A percentile compares a stretch with the other conserved stretches of the same genome.
phyloP scores from a whole-genome alignment of 1,284 basidiomycete species.

The Moesziomyces sp. region DNA sequence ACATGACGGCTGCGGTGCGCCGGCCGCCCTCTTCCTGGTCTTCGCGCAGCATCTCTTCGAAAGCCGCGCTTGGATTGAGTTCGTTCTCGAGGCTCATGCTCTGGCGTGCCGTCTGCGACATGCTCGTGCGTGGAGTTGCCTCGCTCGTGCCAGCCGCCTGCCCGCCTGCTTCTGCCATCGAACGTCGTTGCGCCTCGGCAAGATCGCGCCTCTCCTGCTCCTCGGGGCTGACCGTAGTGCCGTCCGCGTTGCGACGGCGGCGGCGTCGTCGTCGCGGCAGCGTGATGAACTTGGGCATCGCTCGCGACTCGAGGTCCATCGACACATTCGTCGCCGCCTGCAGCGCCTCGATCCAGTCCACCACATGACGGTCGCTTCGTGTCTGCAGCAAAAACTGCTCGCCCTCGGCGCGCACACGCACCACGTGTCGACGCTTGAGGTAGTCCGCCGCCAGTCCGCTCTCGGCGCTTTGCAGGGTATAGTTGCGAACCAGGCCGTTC shows the following conservation, averaged over 20 bases:
- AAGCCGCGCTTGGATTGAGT: constrained; percentile 50
- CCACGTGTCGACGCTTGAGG: constrained; percentile 90
- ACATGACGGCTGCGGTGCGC: constrained; percentile 35
- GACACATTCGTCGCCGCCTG: constrained; percentile 94
- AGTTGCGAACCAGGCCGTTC: constrained; percentile 72
- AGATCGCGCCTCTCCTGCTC: constrained; percentile 56
- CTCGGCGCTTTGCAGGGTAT: constrained; percentile 90
- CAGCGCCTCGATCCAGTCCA: constrained; percentile 96
- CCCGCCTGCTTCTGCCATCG: constrained; percentile 47
- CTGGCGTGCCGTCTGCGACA: constrained; percentile 14
- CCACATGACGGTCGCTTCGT: constrained; percentile 82
- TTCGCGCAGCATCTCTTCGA: constrained; percentile 61
- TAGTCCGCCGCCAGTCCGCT: constrained; percentile 95
- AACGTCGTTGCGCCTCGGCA: constrained; percentile 60
- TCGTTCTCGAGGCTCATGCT: constrained; percentile 45
- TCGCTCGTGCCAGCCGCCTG: constrained; percentile 2
- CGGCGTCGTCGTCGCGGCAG: constrained; percentile 62
- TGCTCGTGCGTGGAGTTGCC: constrained; percentile 24
- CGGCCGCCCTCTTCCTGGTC: constrained; percentile 41
- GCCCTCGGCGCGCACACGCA: constrained; percentile 90
- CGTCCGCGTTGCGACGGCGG: constrained; percentile 50
- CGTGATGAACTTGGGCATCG: constrained; percentile 69
- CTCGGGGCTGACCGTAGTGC: constrained; percentile 26
- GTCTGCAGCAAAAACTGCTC: constrained; percentile 97
- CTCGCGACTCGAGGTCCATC: constrained; percentile 86